phyloP scores from a whole-genome alignment of 495 filamentous ascomycete species.

The Hypoxylon crocopeplum region DNA sequence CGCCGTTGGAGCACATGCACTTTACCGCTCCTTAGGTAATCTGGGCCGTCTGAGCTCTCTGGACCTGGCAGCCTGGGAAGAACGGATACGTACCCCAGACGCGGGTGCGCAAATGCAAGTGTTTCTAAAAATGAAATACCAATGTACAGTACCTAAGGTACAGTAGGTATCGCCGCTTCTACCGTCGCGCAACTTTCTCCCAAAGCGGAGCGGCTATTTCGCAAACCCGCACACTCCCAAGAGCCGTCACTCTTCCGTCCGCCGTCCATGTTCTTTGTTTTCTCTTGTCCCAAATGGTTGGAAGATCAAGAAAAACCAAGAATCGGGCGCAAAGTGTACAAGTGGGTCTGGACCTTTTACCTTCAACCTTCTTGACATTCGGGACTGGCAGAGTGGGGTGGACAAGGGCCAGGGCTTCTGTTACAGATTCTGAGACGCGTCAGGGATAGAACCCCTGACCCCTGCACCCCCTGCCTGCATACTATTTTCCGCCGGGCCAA shows the following conservation, averaged over 20 bases:
- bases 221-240: not conserved
- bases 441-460: slow-evolving; percentile 33
- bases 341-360: slow-evolving; percentile 19
- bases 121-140: slow-evolving; percentile 39
- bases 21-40: slow-evolving; percentile 24
- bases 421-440: slow-evolving; percentile 41
- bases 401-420: slow-evolving; percentile 26
- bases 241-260: not conserved
- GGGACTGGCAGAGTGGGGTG: slow-evolving; percentile 23
- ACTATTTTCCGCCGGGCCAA: slow-evolving; percentile 35
- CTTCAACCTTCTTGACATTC: slow-evolving; percentile 20
- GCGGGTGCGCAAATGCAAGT: too few relatives aligned
- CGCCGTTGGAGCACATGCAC: slow-evolving; percentile 3
- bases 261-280: not conserved
- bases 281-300: not conserved
- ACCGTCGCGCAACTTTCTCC: not conserved
- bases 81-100: slow-evolving; percentile 18
- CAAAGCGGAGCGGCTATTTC: slow-evolving; percentile 8
- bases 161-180: too few relatives aligned
- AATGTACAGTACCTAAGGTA: too few relatives aligned
- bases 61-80: too few relatives aligned
- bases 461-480: slow-evolving; percentile 35
- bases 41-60: too few relatives aligned
- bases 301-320: slow-evolving; percentile 1
- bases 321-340: not conserved